Percentiles rank a stretch among this genome's conserved stretches.
These are phyloP conservation scores for Debaryomyces subglobosus DNA, from an alignment of 1,139 yeast species.

Conservation along the genomic window DNA sequence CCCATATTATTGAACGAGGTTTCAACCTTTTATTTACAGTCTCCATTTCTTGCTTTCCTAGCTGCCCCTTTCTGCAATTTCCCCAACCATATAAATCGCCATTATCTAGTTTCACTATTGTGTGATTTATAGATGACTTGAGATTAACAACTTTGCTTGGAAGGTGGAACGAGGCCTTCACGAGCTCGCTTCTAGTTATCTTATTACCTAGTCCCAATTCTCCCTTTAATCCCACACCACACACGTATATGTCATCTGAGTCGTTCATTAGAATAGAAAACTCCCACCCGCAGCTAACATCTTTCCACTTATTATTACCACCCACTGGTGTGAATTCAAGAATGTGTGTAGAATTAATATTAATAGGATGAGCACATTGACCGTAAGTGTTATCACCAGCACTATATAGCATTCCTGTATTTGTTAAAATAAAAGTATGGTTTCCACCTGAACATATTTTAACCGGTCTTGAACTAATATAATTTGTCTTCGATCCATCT, in stretches of 20 bases:
- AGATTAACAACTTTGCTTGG: constrained; percentile 26
- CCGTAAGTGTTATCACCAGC: constrained; percentile 63
- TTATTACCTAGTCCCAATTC: constrained; percentile 67
- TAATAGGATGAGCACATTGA: constrained; percentile 50
- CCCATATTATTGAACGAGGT: constrained; percentile 26
- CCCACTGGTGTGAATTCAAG: constrained; percentile 28
- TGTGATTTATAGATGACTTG: constrained; percentile 58
- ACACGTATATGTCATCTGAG: constrained; percentile 45
- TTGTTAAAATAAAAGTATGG: constrained; percentile 68
- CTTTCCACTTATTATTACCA: constrained; percentile 36
- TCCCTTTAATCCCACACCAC: constrained; percentile 72
- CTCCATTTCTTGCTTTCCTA: constrained; percentile 33
- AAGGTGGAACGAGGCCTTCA: constrained; percentile 18
- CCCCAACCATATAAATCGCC: constrained; percentile 80
- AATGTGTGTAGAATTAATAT: constrained; percentile 9
- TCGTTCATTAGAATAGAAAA: constrained; percentile 56
- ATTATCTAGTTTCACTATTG: constrained; percentile 45
- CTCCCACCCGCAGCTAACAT: constrained; percentile 79
- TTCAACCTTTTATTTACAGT: constrained; percentile 11
- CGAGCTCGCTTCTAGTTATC: constrained; percentile 17
- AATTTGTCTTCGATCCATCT: constrained; percentile 12
- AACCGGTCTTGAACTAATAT: constrained; percentile 24
- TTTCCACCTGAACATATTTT: constrained; percentile 81
- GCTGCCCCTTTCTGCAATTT: constrained; percentile 73
- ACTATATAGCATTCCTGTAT: constrained; percentile 55